Evolutionary conservation across 306 rosid genomes (phyloP).

Genomic region (Ammopiptanthus mongolicus): DNA sequence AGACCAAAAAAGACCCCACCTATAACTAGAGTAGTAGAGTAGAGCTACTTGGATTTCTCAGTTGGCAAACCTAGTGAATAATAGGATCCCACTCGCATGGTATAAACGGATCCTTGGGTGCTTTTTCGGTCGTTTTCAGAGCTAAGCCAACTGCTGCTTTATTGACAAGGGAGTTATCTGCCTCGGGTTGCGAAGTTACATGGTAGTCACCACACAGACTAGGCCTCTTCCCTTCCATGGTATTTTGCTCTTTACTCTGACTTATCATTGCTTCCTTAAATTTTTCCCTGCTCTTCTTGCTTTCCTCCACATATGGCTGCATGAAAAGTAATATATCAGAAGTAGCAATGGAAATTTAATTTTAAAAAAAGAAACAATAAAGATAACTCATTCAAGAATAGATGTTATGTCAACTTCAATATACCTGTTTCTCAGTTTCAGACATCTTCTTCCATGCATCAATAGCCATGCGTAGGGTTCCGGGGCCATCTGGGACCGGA

Average conservation of each 20-base stretch:
- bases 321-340: neutral
- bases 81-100: conserved; percentile 4
- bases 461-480: conserved; percentile 4
- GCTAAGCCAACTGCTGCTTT: neutral
- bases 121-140: conserved; percentile 16
- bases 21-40: neutral
- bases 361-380: neutral
- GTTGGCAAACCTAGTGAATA: neutral
- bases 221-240: neutral
- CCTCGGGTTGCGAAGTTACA: conserved; percentile 25
- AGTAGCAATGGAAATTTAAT: neutral
- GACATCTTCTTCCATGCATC: conserved; percentile 37
- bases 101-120: conserved; percentile 9
- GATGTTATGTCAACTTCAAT: neutral
- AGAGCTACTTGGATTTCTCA: neutral
- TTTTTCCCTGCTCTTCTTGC: conserved; percentile 28
- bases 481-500: neutral
- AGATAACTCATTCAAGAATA: neutral
- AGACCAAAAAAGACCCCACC: conserved; percentile 2
- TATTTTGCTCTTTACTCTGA: neutral
- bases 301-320: conserved; percentile 37
- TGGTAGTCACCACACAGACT: conserved; percentile 7
- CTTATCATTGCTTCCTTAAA: conserved; percentile 13
- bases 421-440: conserved; percentile 34
- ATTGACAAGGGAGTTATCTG: neutral